A percentile compares a stretch with the other conserved stretches of the same genome.
These are phyloP conservation scores for Volvox carteri DNA, from an alignment of 163 green algal species.

Conservation along the genomic window DNA sequence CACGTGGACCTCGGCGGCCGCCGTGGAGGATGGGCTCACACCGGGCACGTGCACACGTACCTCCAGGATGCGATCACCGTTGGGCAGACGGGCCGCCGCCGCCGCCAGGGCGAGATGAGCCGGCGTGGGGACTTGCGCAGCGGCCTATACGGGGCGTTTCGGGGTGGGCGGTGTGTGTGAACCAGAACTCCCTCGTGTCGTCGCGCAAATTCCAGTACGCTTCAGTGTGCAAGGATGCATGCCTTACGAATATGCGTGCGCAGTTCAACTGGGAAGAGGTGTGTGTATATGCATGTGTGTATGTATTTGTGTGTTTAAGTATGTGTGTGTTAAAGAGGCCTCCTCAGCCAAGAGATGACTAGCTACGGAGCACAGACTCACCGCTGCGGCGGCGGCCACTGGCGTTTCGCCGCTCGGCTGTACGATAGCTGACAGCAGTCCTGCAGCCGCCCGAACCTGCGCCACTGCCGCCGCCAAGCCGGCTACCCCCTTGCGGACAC, in stretches of 20 bases:
- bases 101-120: neutral
- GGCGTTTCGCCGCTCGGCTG: neutral
- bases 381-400: neutral
- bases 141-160: neutral
- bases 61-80: constrained; percentile 35
- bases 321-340: too few species aligned
- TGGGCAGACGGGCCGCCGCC: constrained; percentile 14
- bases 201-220: too few species aligned
- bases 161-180: neutral
- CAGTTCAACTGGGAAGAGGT: too few species aligned
- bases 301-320: too few species aligned
- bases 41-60: constrained; percentile 3
- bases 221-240: too few species aligned
- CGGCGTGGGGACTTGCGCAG: neutral
- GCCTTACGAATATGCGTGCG: too few species aligned
- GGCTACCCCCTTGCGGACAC: neutral
- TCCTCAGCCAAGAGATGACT: too few species aligned
- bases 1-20: neutral
- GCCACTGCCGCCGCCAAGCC: neutral
- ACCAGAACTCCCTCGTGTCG: too few species aligned
- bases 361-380: too few species aligned
- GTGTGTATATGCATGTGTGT: too few species aligned
- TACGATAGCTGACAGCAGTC: constrained; percentile 11
- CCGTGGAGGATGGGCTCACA: neutral
- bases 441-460: neutral